Evolutionary conservation across 2,329 filamentous ascomycete species (phyloP).

Genomic region (Fusarium buxicola): DNA sequence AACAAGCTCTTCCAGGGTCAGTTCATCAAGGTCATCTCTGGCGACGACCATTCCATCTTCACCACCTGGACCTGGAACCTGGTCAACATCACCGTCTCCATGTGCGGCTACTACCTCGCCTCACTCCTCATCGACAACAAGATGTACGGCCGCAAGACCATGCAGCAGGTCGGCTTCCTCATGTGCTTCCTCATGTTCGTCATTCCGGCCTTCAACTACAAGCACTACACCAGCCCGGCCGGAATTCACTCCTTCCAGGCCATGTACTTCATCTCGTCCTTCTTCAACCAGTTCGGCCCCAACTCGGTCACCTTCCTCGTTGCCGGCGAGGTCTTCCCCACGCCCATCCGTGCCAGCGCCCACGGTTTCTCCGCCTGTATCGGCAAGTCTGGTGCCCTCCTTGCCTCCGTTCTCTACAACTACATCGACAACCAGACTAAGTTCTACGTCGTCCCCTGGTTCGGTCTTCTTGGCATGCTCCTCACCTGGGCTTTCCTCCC

Average conservation of each 20-base stretch:
- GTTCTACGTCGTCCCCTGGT: conserved; percentile 96
- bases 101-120: conserved; percentile 90
- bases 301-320: conserved; percentile 97
- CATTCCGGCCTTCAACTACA: conserved; percentile 87
- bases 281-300: conserved; percentile 99
- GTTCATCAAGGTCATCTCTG: conserved; percentile 86
- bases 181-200: conserved; percentile 95
- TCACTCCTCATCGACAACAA: conserved; percentile 95
- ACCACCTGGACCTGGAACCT: conserved; percentile 92
- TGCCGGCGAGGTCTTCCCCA: conserved; percentile 96
- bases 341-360: conserved; percentile 89
- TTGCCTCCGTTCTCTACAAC: conserved; percentile 91
- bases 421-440: conserved; percentile 88
- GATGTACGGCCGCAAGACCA: conserved; percentile 93
- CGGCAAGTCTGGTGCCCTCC: conserved; percentile 88
- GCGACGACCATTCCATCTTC: conserved; percentile 78
- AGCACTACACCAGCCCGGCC: conserved; percentile 79
- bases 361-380: conserved; percentile 95
- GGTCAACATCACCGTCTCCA: conserved; percentile 87
- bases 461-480: conserved; percentile 87
- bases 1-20: conserved; percentile 97
- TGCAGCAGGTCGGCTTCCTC: conserved; percentile 95
- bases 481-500: conserved; percentile 88
- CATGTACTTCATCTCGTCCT: conserved; percentile 98
- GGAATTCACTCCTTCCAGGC: conserved; percentile 92